Base-by-base conservation (phyloP, 1,284 basidiomycete species). In the Ganoderma leucocontextum region DNA sequence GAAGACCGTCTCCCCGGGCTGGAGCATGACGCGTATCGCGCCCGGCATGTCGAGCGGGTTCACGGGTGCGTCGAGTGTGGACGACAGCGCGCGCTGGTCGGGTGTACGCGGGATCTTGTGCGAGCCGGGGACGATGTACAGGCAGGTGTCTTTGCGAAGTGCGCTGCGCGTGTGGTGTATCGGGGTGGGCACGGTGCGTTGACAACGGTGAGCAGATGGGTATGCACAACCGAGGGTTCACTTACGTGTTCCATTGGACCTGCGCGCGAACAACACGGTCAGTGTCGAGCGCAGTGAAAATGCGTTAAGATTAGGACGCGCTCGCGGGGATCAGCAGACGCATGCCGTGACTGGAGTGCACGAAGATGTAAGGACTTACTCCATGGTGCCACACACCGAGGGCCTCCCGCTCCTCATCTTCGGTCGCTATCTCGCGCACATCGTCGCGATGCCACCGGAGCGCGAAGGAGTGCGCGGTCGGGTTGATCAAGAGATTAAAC, bases 391-490 rank as follows among this genome's bases (percentile, higher is more conserved):
- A 92, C 35, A 86, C 80, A 4, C 79, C 80, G 4, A 95, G 85
- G 2, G 88, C 87, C 35, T 81, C 75, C 1, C 75, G 75, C 75
- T 95, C 94, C 74, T 95, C 91, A 13, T 89, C 87, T n/a, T 83
- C 78, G 0, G 83, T 85, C 0, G 90, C 91, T 36, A 84, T 83
- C 70, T 89, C 89, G 62, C 82, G 82, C 15, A 95, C 85, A 78
- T 95, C 94, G 74, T 95, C 94, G 2, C 94, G 85, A 78, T 95
- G 94, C 93, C 94, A 95, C 53, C 91, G 83, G 59, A 95, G 82
- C 0, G 93, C 91, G 76, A 95, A 95, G 59, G 89, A 84, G 71
- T 91, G 89, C 9, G 79, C 76, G 1, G 82, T 71, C 0, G 93
- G 94, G 76, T 95, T 93, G 70, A 95, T 91, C 63, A 95, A 82